These are phyloP conservation scores for Ilyonectria mors-panacis DNA, from an alignment of 2,329 filamentous ascomycete genomes.

Conservation along the genomic window DNA sequence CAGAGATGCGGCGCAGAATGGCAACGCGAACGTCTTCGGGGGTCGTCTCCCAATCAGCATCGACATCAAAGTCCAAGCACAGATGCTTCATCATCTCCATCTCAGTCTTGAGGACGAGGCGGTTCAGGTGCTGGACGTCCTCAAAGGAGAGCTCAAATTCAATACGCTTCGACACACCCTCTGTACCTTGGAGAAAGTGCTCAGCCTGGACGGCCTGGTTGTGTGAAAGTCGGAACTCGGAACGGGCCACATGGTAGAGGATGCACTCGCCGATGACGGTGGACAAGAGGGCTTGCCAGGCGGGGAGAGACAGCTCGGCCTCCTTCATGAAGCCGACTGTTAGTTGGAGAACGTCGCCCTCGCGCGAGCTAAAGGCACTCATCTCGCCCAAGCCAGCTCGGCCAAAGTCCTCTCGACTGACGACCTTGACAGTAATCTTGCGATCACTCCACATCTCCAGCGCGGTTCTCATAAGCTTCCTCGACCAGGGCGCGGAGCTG, in stretches of 20 bases:
- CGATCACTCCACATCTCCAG: conserved; percentile 14
- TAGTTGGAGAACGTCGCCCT: conserved; percentile 11
- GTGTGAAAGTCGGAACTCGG: conserved; percentile 24
- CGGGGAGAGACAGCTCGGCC: conserved; percentile 21
- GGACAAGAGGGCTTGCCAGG: conserved; percentile 28
- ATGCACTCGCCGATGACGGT: conserved; percentile 21
- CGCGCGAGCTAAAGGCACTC: conserved; percentile 17
- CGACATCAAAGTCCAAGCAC: conserved; percentile 28
- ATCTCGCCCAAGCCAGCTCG: conserved; percentile 11
- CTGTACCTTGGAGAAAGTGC: conserved; percentile 27
- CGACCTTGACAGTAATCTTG: conserved; percentile 25
- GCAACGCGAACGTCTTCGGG: conserved; percentile 28
- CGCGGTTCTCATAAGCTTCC: conserved; percentile 3
- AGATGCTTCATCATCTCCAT: conserved; percentile 33
- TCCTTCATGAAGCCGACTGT: conserved; percentile 25
- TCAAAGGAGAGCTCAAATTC: conserved; percentile 29
- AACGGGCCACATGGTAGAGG: conserved; percentile 30
- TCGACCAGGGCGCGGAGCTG: conserved; percentile 7
- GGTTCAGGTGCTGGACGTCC: conserved; percentile 18
- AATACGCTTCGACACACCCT: conserved; percentile 25
- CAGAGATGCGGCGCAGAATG: conserved; percentile 25
- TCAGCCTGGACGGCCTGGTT: conserved; percentile 30
- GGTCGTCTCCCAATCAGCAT: conserved; percentile 28
- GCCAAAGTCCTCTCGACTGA: conserved; percentile 24
- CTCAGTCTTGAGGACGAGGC: conserved; percentile 30